Evolutionary conservation across 2,329 filamentous ascomycete genomes (phyloP), one percentile per base, ranked within the genome.

Genomic region (Exophiala viscosa): DNA sequence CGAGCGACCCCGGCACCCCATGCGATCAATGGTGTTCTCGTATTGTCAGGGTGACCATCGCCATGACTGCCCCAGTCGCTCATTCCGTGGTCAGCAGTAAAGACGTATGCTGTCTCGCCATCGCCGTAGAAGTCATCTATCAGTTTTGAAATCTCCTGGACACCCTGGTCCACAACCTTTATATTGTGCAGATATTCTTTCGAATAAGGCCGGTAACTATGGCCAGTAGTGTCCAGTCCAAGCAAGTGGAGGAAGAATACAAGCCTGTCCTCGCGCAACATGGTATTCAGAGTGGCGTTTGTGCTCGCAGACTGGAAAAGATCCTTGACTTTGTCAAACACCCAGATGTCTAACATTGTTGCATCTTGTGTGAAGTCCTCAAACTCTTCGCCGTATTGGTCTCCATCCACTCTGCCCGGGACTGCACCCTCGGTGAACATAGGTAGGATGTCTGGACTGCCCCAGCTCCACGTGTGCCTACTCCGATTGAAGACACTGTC

Each of bases 31-130:
- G 93, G 93, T 0, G 93, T 99, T 45, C 93, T 83, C 2, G 93
- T 99, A 65, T 97, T 99, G 69, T 99, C 88, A 0, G 93, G 93
- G 70, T 99, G 91, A 6, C 93, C 93, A 69, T 99, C 93, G 34
- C 95, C 95, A 68, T 99, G 95, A 63, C 91, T 97, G n/a, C 95
- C 93, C 86, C 88, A 96, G 70, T 99, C 93, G 66, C 90, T 97
- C 93, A 99, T 99, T 14, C 93, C 93, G 69, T 99, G 93, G 66
- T 99, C 93, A 6, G 93, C 93, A 1, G 95, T 99, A 67, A 99
- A 99, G 13, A 99, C 83, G 67, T 92, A 99, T 0, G 95, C 90
- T 0, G 93, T 97, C 69, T 93, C 85, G 49, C 82, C 86, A 59
- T 83, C 82, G 62, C 90, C 86, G 64, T 96, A 99, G 67, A 97